phyloP scores from a whole-genome alignment of 257 asterid genomes.

The Solanum tacnaense region DNA sequence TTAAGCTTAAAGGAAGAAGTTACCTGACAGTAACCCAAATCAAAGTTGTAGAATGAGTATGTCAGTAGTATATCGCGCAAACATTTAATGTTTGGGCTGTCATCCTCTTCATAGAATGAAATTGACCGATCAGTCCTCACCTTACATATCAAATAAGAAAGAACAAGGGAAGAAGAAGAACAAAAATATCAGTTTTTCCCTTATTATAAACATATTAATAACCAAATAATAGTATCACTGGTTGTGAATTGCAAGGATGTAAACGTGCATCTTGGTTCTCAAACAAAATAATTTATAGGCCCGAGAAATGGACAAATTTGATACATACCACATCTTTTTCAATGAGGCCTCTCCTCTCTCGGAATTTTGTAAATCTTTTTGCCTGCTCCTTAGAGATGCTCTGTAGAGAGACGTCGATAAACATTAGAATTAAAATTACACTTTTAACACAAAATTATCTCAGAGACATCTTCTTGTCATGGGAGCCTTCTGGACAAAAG shows the following conservation, averaged over 20 bases:
- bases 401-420: constrained; percentile 20
- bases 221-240: neutral
- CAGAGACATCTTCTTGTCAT: neutral
- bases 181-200: neutral
- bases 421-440: neutral
- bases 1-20: neutral
- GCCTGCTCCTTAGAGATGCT: constrained; percentile 81
- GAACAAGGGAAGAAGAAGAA: neutral
- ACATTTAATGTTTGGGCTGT: constrained; percentile 70
- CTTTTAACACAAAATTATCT: neutral
- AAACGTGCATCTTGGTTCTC: neutral
- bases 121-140: constrained; percentile 94
- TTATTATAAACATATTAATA: neutral
- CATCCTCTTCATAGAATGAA: constrained; percentile 89
- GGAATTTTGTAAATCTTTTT: constrained; percentile 81
- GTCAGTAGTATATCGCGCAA: constrained; percentile 89
- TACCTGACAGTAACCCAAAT: constrained; percentile 99
- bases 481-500: neutral
- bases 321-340: constrained; percentile 94
- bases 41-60: constrained; percentile 96
- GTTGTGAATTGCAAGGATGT: neutral
- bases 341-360: constrained; percentile 96
- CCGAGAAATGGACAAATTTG: neutral
- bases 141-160: constrained; percentile 27
- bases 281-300: neutral